A percentile compares a stretch with the other conserved stretches of the same genome.
Evolutionary conservation across 768 basidiomycete genomes (phyloP).

Genomic region (Pisolithus tinctorius): DNA sequence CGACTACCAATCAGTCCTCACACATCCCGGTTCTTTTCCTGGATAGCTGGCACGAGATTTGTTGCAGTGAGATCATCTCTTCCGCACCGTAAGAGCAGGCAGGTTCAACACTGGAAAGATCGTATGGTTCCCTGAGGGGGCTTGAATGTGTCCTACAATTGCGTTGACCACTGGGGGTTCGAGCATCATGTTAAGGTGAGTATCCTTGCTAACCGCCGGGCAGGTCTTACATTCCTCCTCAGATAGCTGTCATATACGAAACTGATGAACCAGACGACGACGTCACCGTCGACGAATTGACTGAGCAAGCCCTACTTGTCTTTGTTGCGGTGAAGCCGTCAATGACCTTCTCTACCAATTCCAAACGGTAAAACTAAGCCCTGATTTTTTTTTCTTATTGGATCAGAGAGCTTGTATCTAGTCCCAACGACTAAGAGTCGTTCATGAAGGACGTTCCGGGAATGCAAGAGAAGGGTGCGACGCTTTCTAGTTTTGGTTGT

Average conservation of each 20-base stretch:
- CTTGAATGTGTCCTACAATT: conserved; percentile 93
- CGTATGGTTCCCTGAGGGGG: conserved; percentile 93
- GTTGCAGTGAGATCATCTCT: background rate
- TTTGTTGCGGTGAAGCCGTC: too few relatives aligned
- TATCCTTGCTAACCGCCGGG: background rate
- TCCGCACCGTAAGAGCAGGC: conserved; percentile 70
- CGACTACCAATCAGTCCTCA: conserved; percentile 29
- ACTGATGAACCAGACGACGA: conserved; percentile 89
- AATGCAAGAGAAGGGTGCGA: too few relatives aligned
- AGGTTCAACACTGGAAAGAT: conserved; percentile 82
- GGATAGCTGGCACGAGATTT: too few relatives aligned
- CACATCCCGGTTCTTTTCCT: conserved; percentile 55
- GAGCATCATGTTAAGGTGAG: conserved; percentile 74
- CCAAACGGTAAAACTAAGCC: too few relatives aligned
- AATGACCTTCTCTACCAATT: too few relatives aligned
- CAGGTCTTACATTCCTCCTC: background rate
- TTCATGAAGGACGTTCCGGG: too few relatives aligned
- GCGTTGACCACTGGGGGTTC: conserved; percentile 95
- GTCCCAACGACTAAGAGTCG: too few relatives aligned
- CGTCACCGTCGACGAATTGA: too few relatives aligned
- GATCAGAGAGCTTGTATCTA: too few relatives aligned
- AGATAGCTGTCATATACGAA: conserved; percentile 97
- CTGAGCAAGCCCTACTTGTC: too few relatives aligned
- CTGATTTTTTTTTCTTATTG: too few relatives aligned
- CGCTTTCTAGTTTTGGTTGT: background rate